These are phyloP conservation scores for Chalaropsis thielavioides DNA, from an alignment of 2,329 filamentous ascomycete species.

Conservation along the genomic window DNA sequence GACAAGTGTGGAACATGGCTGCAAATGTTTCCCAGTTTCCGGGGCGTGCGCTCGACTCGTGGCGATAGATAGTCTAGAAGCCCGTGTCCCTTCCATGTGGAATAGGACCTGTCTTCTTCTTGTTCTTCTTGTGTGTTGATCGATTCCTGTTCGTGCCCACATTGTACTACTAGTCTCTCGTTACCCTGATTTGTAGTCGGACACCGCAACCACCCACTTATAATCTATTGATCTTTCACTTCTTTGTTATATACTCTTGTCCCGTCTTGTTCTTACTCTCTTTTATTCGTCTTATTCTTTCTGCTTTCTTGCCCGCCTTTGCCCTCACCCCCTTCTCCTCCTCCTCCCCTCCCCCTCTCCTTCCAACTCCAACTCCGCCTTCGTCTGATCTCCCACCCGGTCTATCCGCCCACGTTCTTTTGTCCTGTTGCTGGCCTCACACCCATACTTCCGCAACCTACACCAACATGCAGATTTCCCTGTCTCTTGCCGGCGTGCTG, in stretches of 20 bases:
- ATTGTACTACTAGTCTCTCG: conserved; percentile 10
- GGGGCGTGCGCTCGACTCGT: not conserved
- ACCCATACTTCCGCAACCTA: not conserved
- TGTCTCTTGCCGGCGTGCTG: conserved; percentile 15
- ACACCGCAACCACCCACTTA: not conserved
- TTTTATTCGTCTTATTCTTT: not conserved
- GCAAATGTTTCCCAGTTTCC: not conserved
- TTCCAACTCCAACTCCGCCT: no score
- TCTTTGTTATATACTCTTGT: conserved; percentile 7
- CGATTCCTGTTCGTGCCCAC: not conserved
- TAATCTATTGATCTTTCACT: not conserved
- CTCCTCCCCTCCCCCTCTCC: not conserved
- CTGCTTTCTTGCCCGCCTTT: not conserved
- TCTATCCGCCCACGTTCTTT: not conserved
- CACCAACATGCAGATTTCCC: conserved; percentile 11
- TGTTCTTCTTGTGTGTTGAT: conserved; percentile 1
- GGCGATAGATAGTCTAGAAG: conserved; percentile 8
- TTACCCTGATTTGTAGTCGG: conserved; percentile 9
- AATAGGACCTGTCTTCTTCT: not conserved
- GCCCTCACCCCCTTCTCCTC: not conserved
- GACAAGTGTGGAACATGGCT: not conserved
- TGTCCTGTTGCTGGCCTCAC: not conserved
- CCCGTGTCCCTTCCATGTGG: not conserved
- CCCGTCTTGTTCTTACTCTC: not conserved
- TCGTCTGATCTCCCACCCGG: not conserved